Evolutionary conservation across 148 eudicot genomes (phyloP).

Genomic region (Amaranthus palmeri): DNA sequence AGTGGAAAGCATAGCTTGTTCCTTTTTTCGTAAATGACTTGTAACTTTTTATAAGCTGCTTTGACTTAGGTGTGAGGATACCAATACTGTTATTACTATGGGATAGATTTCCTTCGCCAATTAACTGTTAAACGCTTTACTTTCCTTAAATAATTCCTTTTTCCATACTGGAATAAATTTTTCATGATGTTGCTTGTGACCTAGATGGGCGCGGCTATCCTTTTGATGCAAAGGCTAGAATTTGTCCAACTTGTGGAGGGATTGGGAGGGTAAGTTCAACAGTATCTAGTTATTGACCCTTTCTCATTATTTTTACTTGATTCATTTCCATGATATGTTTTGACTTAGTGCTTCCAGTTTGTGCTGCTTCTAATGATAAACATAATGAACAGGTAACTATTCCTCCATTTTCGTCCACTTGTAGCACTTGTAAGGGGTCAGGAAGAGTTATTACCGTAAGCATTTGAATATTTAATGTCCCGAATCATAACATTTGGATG

Average conservation of each 20-base stretch:
- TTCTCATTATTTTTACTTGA: neutral
- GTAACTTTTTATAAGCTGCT: neutral
- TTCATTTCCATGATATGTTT: neutral
- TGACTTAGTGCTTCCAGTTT: neutral
- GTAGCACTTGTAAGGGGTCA: constrained; percentile 70
- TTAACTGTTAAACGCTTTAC: neutral
- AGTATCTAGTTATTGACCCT: neutral
- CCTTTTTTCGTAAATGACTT: neutral
- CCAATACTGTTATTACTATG: neutral
- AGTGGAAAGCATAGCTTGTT: neutral
- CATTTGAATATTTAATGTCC: constrained; percentile 11
- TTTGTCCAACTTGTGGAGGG: constrained; percentile 78
- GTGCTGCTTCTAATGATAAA: constrained; percentile 8
- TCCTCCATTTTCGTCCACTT: constrained; percentile 77
- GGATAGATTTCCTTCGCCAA: neutral
- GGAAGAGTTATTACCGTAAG: constrained; percentile 68
- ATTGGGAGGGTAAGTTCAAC: constrained; percentile 59
- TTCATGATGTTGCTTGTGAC: constrained; percentile 23
- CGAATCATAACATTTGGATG: neutral
- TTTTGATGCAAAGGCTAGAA: constrained; percentile 56
- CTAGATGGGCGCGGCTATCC: constrained; percentile 87
- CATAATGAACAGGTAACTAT: constrained; percentile 53
- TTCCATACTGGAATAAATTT: constrained; percentile 5
- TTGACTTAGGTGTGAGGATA: neutral
- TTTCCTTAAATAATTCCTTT: neutral